A percentile compares a stretch with the other conserved stretches of the same genome.
phyloP scores from a whole-genome alignment of 306 rosid genomes.

The Ormosia semicastrata region DNA sequence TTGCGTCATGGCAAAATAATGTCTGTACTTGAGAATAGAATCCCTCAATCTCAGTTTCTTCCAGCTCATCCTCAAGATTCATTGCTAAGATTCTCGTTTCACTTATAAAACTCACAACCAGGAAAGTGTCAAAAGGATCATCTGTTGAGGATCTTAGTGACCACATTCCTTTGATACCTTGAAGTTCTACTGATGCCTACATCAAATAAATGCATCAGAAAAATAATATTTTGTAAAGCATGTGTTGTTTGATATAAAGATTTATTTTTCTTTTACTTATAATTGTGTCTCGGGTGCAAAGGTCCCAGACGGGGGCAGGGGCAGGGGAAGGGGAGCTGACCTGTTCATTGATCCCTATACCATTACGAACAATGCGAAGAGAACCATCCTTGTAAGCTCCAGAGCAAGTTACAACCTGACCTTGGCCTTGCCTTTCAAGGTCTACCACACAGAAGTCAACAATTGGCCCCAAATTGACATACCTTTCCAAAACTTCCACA shows the following conservation, averaged over 20 bases:
- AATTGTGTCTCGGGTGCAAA: neutral
- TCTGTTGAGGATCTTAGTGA: conserved; percentile 91
- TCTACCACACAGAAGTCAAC: conserved; percentile 98
- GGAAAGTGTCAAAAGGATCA: conserved; percentile 87
- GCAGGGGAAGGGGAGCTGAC: conserved; percentile 37
- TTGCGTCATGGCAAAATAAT: conserved; percentile 94
- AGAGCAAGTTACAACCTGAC: conserved; percentile 99
- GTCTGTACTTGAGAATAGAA: conserved; percentile 91
- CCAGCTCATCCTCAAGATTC: conserved; percentile 94
- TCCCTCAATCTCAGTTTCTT: conserved; percentile 97
- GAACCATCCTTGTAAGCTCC: conserved; percentile 99
- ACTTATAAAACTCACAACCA: conserved; percentile 92
- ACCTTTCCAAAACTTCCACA: conserved; percentile 90
- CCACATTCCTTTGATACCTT: conserved; percentile 99
- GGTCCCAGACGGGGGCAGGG: neutral
- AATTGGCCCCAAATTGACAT: conserved; percentile 96
- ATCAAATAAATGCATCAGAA: conserved; percentile 25
- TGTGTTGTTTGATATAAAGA: neutral
- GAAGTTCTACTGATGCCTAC: conserved; percentile 98
- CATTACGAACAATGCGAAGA: conserved; percentile 93
- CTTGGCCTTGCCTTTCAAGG: conserved; percentile 99
- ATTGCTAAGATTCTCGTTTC: conserved; percentile 96
- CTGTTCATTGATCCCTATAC: conserved; percentile 97
- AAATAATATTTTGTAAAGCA: conserved; percentile 17
- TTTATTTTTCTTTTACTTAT: neutral